Conservation (phyloP, 1,284 basidiomycete species). For the Ceratobasidium sp. region DNA sequence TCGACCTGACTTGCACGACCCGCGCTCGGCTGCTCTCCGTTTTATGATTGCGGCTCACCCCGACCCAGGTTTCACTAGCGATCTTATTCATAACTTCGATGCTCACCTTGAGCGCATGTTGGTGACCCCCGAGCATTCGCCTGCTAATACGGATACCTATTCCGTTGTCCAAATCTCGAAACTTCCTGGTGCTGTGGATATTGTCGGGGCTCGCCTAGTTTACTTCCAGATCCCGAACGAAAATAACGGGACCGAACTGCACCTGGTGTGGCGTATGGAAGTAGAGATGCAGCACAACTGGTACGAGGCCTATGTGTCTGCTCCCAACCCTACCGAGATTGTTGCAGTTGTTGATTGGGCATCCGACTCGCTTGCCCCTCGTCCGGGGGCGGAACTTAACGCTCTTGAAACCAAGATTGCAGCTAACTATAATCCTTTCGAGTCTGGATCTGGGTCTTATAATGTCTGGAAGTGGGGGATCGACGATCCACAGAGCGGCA, state of each 20-base stretch:
- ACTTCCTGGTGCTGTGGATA: slow-evolving; percentile 78
- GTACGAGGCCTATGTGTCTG: slow-evolving; percentile 82
- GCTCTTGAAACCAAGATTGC: slow-evolving; percentile 54
- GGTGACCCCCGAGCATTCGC: slow-evolving; percentile 63
- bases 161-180: slow-evolving; percentile 63
- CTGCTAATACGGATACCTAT: slow-evolving; percentile 64
- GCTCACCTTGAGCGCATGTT: slow-evolving; percentile 66
- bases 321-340: slow-evolving; percentile 73
- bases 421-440: slow-evolving; percentile 55
- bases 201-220: slow-evolving; percentile 78
- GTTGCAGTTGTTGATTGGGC: slow-evolving; percentile 87
- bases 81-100: slow-evolving; percentile 67
- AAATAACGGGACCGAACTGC: slow-evolving; percentile 66
- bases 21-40: slow-evolving; percentile 71
- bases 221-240: slow-evolving; percentile 78
- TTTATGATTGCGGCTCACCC: slow-evolving; percentile 85
- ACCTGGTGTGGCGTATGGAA: slow-evolving; percentile 82
- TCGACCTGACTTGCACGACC: slow-evolving; percentile 58
- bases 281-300: slow-evolving; percentile 91
- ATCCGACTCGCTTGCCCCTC: slow-evolving; percentile 66
- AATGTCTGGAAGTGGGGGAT: slow-evolving; percentile 80
- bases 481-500: slow-evolving; percentile 78
- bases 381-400: slow-evolving; percentile 55
- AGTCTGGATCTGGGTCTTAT: slow-evolving; percentile 66
- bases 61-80: slow-evolving; percentile 62